Evolutionary conservation across 495 filamentous ascomycete species (phyloP), one percentile per base, ranked within the genome.

Genomic region (Penicillium alfredii): DNA sequence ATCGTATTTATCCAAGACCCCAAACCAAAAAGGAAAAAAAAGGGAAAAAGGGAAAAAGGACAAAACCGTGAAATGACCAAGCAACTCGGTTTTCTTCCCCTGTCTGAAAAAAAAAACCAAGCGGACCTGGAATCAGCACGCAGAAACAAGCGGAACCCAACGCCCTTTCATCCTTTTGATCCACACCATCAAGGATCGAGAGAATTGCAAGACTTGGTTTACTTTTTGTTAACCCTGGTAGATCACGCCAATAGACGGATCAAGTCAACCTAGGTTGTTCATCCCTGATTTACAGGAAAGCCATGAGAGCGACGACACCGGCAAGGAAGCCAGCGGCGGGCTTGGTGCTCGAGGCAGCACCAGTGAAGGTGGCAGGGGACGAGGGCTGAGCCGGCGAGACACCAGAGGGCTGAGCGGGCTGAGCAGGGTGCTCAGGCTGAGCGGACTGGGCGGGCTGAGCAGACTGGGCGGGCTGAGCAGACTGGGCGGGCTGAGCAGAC

Each of bases 271-370:
- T 41, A 35, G 30, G 20, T 21, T 12, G 5, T 35, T 17, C 38
- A 38, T 37, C 39, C 41, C 39, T 40, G 30, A 40, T 56, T 57
- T 64, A 68, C 40, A 68, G 55, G 30, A 68, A 40, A 44, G 55
- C 58, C 60, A 68, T 64, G 41, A 62, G 15, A 16, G 50, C 61
- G 50, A 65, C 56, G 28, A 68, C 34, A 45, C 53, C 63, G 41
- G 57, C 55, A 35, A 67, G 50, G 40, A 68, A 33, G 28, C 63
- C 60, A 35, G 38, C 57, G 24, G 55, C 47, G 35, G 63, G 63
- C 55, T 61, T 51, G 41, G 57, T 38, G 44, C 15, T 56, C 37
- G 52, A 49, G 27, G 56, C 63, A 45, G 57, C 61, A 37, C 61
- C 63, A 19, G 43, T 51, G 55, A 63, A 61, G 44, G 40, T 31